phyloP scores from a whole-genome alignment of 2,329 filamentous ascomycete genomes.

The Aspergillus aculeatinus region DNA sequence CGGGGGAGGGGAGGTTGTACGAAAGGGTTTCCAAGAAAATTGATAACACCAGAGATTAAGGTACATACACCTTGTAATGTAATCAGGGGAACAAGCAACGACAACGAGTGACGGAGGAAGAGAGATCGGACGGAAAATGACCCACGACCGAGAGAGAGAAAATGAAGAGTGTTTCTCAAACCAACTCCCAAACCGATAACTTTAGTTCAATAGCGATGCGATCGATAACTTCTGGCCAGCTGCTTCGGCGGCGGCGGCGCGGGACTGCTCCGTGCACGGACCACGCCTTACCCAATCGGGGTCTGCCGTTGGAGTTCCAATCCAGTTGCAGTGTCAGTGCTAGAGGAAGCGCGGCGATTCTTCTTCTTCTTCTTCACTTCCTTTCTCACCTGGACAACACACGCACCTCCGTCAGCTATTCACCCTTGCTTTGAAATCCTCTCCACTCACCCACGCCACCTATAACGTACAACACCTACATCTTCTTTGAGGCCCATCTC shows the following conservation, averaged over 20 bases:
- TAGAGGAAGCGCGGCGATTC: neutral
- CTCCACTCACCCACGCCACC: neutral
- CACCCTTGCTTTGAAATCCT: neutral
- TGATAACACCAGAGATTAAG: neutral
- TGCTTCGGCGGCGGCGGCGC: neutral
- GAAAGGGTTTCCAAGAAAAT: neutral
- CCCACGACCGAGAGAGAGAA: too few species aligned
- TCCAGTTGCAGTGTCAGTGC: too few species aligned
- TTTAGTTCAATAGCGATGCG: too few species aligned
- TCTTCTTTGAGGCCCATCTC: too few species aligned
- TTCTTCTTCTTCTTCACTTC: neutral
- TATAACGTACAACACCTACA: neutral
- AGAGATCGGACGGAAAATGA: too few species aligned
- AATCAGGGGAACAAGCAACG: too few species aligned
- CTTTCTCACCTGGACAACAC: too few species aligned
- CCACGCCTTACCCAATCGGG: slow-evolving; percentile 1
- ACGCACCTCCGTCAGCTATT: neutral
- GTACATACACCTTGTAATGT: too few species aligned
- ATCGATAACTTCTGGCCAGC: too few species aligned
- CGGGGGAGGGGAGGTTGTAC: neutral
- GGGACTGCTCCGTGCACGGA: neutral
- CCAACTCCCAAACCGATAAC: too few species aligned
- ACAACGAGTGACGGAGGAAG: too few species aligned
- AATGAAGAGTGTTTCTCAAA: too few species aligned
- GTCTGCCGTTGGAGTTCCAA: neutral